Evolutionary conservation across 768 basidiomycete genomes (phyloP), one percentile per base, ranked within the genome.

Genomic region (Amanita muscaria): DNA sequence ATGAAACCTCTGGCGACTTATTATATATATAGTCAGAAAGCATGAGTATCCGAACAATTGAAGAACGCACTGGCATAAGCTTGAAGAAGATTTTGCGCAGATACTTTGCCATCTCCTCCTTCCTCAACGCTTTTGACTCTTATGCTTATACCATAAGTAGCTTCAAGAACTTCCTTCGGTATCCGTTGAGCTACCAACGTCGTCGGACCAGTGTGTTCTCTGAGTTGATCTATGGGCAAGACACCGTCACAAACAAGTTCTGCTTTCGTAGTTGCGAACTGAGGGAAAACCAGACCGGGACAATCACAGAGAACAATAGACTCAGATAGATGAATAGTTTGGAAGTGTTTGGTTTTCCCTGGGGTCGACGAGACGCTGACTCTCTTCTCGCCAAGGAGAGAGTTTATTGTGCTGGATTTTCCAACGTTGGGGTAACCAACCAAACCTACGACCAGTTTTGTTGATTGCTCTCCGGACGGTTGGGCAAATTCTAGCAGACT

Each of bases 371-470:
- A 98, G 21, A 99, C 96, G 58, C 91, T 96, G 51, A 99, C 96
- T 73, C 88, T 91, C 69, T 96, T 94, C 60, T 91, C 86, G 29
- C 94, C 96, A 4, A 99, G 72, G 5, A 99, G 73, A 5, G 94
- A 87, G 60, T 99, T 99, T 56, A 99, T 93, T 4, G 96, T 92
- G 49, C 90, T 93, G 0, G 94, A 98, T 64, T 99, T 99, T 12
- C 96, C 96, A 18, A 97, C 94, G 57, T 99, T 99, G 0, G 96
- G 96, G 59, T 99, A 98, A 22, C 96, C 96, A 32, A 99, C 96
- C 11, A 99, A 77, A 24, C 91, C 91, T 30, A 96, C 80, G 4
- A 81, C 77, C 3, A 89, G 69, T 58, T 78, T 89, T 19, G 68
- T 60, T 1, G 82, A 77, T 7, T 68, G 59, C 37, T 77, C 67